phyloP scores from a whole-genome alignment of 2,329 filamentous ascomycete species.

The Eutypella sp. region DNA sequence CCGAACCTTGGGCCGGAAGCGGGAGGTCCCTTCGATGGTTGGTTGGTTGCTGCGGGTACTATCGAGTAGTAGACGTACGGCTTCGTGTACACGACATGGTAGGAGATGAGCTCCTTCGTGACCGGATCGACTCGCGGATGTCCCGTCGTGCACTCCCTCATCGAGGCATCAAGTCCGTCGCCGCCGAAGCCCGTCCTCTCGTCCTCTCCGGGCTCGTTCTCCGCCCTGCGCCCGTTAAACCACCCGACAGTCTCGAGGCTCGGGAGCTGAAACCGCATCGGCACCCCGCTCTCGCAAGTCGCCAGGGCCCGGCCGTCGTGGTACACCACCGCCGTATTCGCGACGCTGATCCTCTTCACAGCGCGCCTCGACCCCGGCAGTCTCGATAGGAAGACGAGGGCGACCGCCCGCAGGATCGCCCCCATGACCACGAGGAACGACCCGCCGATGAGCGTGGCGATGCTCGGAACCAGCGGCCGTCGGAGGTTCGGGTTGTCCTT shows the following conservation, averaged over 20 bases:
- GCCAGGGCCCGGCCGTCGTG: conserved; percentile 66
- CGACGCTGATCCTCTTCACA: conserved; percentile 65
- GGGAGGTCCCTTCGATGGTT: conserved; percentile 16
- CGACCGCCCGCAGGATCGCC: conserved; percentile 50
- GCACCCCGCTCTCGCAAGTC: conserved; percentile 67
- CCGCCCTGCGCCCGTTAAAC: conserved; percentile 57
- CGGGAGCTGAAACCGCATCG: conserved; percentile 60
- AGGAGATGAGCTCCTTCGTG: conserved; percentile 62
- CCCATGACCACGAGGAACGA: conserved; percentile 45
- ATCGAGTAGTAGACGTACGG: conserved; percentile 65
- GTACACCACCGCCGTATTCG: conserved; percentile 62
- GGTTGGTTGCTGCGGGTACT: conserved; percentile 19
- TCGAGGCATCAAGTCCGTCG: conserved; percentile 50
- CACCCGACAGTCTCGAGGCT: conserved; percentile 64
- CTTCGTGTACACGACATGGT: conserved; percentile 59
- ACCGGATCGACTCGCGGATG: conserved; percentile 62
- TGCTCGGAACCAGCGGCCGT: conserved; percentile 60
- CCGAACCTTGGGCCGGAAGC: conserved; percentile 37
- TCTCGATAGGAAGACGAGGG: conserved; percentile 53
- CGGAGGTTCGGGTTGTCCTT: conserved; percentile 40
- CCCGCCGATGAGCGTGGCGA: conserved; percentile 60
- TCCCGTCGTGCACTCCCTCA: conserved; percentile 67
- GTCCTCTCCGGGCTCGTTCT: conserved; percentile 37
- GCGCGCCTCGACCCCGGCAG: conserved; percentile 49
- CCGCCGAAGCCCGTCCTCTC: conserved; percentile 45